phyloP scores from a whole-genome alignment of 163 green algal genomes.

The Prototheca wickerhamii region DNA sequence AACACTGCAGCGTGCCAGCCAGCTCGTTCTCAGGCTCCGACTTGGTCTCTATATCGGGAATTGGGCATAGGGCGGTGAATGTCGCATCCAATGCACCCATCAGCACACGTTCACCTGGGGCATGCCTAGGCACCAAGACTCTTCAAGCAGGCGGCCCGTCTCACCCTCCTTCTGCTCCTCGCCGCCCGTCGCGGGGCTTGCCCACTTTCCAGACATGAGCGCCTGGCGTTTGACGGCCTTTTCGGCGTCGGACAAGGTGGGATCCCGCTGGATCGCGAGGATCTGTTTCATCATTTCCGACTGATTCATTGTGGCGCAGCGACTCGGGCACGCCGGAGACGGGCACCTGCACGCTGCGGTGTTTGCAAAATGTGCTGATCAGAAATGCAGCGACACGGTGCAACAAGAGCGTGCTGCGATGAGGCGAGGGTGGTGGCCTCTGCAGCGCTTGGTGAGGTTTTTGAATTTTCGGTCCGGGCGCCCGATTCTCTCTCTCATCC shows the following conservation, averaged over 20 bases:
- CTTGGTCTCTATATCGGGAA: background rate
- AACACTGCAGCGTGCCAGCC: conserved; percentile 74
- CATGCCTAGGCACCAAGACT: background rate
- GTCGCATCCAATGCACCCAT: background rate
- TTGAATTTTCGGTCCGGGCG: no score
- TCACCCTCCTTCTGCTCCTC: conserved; percentile 1
- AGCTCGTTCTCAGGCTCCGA: conserved; percentile 23
- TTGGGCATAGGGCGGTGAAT: background rate
- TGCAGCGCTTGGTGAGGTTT: no score
- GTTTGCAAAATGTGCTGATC: background rate
- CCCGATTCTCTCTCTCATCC: no score
- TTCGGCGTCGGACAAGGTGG: conserved; percentile 59
- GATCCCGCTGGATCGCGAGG: conserved; percentile 62
- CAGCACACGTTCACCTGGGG: background rate
- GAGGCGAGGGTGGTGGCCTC: no score
- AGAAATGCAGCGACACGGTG: background rate
- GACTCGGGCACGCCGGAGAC: no score
- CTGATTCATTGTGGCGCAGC: conserved; percentile 21
- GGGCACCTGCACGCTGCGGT: background rate
- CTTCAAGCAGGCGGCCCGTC: background rate
- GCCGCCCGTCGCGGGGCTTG: background rate
- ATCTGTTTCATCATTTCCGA: conserved; percentile 50
- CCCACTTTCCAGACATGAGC: conserved; percentile 60
- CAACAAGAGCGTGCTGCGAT: no score
- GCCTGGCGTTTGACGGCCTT: conserved; percentile 66